Evolutionary conservation across 306 rosid genomes (phyloP).

Genomic region (Vigna nakashimae): DNA sequence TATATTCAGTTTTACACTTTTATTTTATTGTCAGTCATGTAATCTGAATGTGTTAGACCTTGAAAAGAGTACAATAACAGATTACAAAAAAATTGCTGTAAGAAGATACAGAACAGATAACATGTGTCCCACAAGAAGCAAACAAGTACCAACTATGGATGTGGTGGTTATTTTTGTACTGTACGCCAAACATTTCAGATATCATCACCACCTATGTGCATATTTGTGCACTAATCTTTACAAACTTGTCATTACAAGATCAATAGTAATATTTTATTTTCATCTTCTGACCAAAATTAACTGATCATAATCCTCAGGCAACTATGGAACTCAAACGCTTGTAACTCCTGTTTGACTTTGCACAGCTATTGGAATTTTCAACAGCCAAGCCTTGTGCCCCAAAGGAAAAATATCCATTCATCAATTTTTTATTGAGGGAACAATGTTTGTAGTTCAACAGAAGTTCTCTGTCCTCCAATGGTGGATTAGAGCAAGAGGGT

Average conservation of each 20-base stretch:
- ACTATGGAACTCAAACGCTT: constrained; percentile 61
- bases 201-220: neutral
- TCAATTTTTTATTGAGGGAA: constrained; percentile 63
- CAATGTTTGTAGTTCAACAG: constrained; percentile 46
- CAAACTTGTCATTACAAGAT: constrained; percentile 11
- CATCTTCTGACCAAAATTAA: neutral
- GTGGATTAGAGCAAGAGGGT: constrained; percentile 51
- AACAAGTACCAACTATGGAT: neutral
- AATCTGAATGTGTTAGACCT: neutral
- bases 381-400: constrained; percentile 68
- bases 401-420: constrained; percentile 71
- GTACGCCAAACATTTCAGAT: neutral
- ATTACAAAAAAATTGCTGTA: neutral
- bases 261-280: constrained; percentile 7
- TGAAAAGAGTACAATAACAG: neutral
- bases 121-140: neutral
- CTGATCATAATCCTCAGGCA: constrained; percentile 42
- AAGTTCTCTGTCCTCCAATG: constrained; percentile 38
- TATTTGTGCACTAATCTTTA: neutral
- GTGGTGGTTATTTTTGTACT: neutral
- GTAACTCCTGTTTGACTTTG: constrained; percentile 46
- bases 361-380: constrained; percentile 58
- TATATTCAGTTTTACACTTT: neutral
- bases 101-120: neutral
- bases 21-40: neutral